Conservation (phyloP, 192 early-diverging fungal species). For the Podila epicladia region DNA sequence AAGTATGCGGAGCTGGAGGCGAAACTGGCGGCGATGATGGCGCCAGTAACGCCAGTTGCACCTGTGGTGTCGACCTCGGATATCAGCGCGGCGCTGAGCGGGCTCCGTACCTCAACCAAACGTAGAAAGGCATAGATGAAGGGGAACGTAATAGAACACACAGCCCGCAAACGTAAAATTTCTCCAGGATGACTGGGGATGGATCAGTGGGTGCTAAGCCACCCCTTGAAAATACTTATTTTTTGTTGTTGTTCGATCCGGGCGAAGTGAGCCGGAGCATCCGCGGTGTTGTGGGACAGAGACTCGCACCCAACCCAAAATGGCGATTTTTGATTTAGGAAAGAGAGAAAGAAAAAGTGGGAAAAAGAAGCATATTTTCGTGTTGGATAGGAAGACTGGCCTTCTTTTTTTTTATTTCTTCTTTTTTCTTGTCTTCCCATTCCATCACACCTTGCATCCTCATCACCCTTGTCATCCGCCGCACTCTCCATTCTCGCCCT, state of each 20-base stretch:
- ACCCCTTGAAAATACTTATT: too few species aligned
- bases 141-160: background rate
- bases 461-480: background rate
- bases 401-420: background rate
- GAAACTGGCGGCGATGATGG: constrained; percentile 22
- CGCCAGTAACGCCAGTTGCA: constrained; percentile 1
- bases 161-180: background rate
- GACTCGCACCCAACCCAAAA: background rate
- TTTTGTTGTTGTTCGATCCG: too few species aligned
- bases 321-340: background rate
- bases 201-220: too few species aligned
- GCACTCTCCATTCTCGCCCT: background rate
- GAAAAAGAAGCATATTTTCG: background rate
- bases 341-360: background rate
- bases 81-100: constrained; percentile 43
- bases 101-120: constrained; percentile 32
- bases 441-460: background rate
- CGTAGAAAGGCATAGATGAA: constrained; percentile 26
- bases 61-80: constrained; percentile 26
- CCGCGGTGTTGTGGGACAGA: too few species aligned
- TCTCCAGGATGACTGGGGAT: background rate
- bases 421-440: background rate
- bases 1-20: constrained; percentile 32
- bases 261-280: too few species aligned
- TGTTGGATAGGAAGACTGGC: background rate